Base-by-base conservation (phyloP, 768 basidiomycete species). In the Tylopilus plumbeoviolaceoides region DNA sequence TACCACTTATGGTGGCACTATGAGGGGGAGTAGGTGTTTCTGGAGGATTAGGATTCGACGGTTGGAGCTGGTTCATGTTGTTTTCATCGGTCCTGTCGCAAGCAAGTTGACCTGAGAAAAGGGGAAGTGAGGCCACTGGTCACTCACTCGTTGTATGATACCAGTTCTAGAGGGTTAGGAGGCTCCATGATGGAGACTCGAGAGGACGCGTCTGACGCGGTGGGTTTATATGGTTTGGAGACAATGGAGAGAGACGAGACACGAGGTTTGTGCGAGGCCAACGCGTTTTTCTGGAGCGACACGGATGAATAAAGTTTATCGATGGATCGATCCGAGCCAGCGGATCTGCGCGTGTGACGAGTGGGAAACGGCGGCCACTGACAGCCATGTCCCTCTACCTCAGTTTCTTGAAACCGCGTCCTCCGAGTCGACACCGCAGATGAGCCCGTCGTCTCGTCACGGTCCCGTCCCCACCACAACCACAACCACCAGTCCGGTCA, bases 1-100 rank as follows among this genome's bases (percentile, higher is more conserved):
- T 73, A 63, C 75, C 78, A 17, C 43, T 23, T 17, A 25, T 11
- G 20, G 38, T 17, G 20, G 9, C 23, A 20, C 41, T 25, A 40
- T 39, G 41, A 51, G 58, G 43, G 18, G 48, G 47, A 7, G 44
- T 49, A 8, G 54, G 58, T 2, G 54, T 51, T 5, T 52, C 54
- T 0, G 45, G 51, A 41, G 50, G 39, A 30, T 30, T 30, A 23
- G 23, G 23, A 39, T 51, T 50, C 6, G 52, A 42, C 4, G 11
- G n/a, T 7, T 39, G 48, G 17, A 41, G 41, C 14, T 54, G 52
- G 41, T 28, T 48, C 15, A 20, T 25, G 44, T 46, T 28, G 38
- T 15, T 10, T 14, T 27, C 40, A 39, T 35, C 8, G 30, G 2
- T 46, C 46, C 57, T 65, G 44, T 44, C 23, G 18, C 31, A 42